These are phyloP conservation scores for Eremomyces bilateralis DNA, from an alignment of 495 filamentous ascomycete genomes.

Conservation along the genomic window DNA sequence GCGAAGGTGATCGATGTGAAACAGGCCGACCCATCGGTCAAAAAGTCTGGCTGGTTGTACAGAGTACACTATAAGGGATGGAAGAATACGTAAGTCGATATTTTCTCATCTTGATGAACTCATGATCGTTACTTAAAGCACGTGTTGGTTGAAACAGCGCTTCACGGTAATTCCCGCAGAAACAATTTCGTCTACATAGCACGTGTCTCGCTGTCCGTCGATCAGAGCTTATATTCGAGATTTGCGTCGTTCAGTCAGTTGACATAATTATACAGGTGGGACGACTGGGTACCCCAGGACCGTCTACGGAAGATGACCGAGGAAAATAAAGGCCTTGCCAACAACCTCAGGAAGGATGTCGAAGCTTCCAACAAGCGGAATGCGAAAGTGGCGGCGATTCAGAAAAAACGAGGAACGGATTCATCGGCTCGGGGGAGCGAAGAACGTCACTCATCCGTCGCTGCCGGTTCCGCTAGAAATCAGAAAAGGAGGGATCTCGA, in stretches of 20 bases:
- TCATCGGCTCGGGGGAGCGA: conserved; percentile 72
- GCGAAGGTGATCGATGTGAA: conserved; percentile 72
- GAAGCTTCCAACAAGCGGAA: conserved; percentile 21
- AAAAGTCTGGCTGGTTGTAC: conserved; percentile 58
- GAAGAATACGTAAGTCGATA: conserved; percentile 67
- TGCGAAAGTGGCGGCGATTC: conserved; percentile 17
- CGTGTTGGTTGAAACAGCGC: no score
- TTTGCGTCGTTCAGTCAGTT: no score
- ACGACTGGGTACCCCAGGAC: conserved; percentile 94
- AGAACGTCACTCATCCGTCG: conserved; percentile 47
- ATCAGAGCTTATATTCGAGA: no score
- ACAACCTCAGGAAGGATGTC: conserved; percentile 37
- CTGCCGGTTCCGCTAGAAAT: conserved; percentile 34
- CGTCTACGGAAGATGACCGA: conserved; percentile 84
- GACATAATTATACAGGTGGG: no score
- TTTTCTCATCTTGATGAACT: background rate
- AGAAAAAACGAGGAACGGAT: conserved; percentile 34
- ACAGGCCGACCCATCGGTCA: conserved; percentile 40
- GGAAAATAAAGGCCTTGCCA: conserved; percentile 77
- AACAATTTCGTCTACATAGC: no score
- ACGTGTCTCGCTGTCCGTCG: no score
- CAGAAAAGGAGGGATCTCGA: conserved; percentile 68
- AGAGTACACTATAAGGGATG: conserved; percentile 97
- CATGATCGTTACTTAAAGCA: no score
- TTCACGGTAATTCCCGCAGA: no score